phyloP scores from a whole-genome alignment of 495 filamentous ascomycete species.

The Tuber indicum region DNA sequence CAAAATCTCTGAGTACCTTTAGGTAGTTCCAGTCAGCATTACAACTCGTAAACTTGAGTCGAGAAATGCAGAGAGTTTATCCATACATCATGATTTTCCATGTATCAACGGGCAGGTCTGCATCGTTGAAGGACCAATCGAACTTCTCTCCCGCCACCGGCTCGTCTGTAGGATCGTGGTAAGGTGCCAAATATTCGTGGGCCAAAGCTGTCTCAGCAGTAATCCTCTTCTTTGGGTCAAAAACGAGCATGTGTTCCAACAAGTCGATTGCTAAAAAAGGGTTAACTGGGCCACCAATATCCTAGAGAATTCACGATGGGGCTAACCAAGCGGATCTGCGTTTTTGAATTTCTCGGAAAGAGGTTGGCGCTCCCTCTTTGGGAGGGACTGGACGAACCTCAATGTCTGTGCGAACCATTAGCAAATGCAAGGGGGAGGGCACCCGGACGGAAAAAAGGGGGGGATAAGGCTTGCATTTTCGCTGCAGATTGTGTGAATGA shows the following conservation, averaged over 20 bases:
- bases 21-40: conserved; percentile 21
- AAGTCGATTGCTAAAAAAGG: conserved; percentile 70
- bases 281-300: conserved; percentile 11
- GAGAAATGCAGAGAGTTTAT: not conserved
- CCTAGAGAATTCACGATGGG: not conserved
- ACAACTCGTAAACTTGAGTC: not conserved
- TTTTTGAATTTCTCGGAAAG: conserved; percentile 91
- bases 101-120: conserved; percentile 94
- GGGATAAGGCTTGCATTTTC: conserved; percentile 67
- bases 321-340: conserved; percentile 77
- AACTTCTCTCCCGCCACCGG: conserved; percentile 95
- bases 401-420: conserved; percentile 60
- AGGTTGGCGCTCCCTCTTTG: conserved; percentile 88
- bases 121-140: conserved; percentile 99
- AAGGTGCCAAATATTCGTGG: conserved; percentile 89
- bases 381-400: conserved; percentile 93
- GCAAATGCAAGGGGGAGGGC: conserved; percentile 8
- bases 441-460: conserved; percentile 13
- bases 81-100: conserved; percentile 99
- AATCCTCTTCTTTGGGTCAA: conserved; percentile 88
- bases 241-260: conserved; percentile 93
- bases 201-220: conserved; percentile 75
- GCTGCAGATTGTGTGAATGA: conserved; percentile 95
- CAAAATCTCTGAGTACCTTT: conserved; percentile 97
- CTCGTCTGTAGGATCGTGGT: conserved; percentile 95